Evolutionary conservation across 352 stramenopile genomes (phyloP).

Genomic region (Phytophthora hybrid): DNA sequence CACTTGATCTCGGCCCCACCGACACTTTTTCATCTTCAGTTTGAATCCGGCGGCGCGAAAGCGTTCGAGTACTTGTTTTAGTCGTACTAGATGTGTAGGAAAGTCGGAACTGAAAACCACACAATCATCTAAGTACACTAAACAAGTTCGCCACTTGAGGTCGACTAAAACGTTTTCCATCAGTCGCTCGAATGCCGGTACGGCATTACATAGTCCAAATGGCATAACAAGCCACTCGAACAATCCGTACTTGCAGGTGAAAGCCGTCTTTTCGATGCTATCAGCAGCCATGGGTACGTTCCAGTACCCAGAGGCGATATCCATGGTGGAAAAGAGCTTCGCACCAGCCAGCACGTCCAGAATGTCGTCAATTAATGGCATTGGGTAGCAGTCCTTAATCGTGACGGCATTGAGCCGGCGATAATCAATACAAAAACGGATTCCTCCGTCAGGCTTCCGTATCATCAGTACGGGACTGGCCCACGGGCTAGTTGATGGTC

Average conservation of each 20-base stretch:
- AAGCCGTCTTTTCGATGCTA: conserved; percentile 2
- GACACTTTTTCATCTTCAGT: conserved; percentile 11
- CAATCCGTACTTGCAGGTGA: conserved; percentile 5
- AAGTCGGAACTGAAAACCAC: conserved; percentile 13
- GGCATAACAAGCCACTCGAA: too few species aligned
- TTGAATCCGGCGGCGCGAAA: not conserved
- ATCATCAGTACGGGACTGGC: conserved; percentile 5
- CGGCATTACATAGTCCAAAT: too few species aligned
- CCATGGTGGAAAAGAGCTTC: conserved; percentile 12
- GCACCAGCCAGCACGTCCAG: conserved; percentile 1
- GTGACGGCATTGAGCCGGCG: not conserved
- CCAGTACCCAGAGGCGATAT: not conserved
- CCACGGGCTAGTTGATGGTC: not conserved
- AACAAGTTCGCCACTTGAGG: conserved; percentile 8
- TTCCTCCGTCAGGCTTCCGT: too few species aligned
- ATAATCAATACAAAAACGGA: too few species aligned
- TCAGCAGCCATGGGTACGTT: not conserved
- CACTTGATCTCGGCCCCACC: not conserved
- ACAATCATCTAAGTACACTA: conserved; percentile 10
- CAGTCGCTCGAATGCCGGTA: not conserved
- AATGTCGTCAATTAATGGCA: conserved; percentile 26
- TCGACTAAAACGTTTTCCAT: conserved; percentile 11
- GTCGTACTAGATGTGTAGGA: not conserved
- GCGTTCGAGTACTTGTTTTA: not conserved
- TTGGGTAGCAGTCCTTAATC: conserved; percentile 12